Base-by-base conservation (phyloP, 164 flowering plant genomes). In the Umbilicus rupestris region DNA sequence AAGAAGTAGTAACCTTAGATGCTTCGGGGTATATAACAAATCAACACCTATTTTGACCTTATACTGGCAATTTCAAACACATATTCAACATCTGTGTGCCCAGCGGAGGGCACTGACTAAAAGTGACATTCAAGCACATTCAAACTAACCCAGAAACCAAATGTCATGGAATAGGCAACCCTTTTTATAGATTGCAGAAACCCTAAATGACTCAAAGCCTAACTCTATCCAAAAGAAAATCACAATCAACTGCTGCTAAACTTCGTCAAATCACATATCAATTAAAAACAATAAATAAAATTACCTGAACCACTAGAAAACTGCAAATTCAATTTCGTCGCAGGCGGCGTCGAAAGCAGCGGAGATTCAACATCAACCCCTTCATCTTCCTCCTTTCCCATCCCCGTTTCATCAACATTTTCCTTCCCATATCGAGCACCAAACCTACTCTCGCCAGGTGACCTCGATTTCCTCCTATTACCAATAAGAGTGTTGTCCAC, bases 271-370 rank as follows among this genome's bases (percentile, higher is more conserved):
- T 50, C 57, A 24, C 14, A 6, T 20, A 20, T 7, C 10, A n/a
- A 49, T n/a, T 5, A 20, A 49, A 2, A 17, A 16, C 20, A 52
- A 4, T 52, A 24, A 49, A 49, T 7, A 2, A 20, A 49, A 49
- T 7, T 52, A 52, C 59, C 59, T 10, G 59, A 52, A 3, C 17
- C 3, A 12, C 31, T 52, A 52, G 31, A 15, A 52, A 28, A 0
- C 30, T 8, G 11, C 30, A 16, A 24, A 10, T 52, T 26, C 59
- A 52, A 26, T 26, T 52, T 52, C 31, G 16, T 26, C 59, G 26
- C 31, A 24, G 59, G 59, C 31, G 60, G 60, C 31, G 60, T 55
- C 19, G 60, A 55, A 12, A 55, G 60, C 60, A 55, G 31, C 7
- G 19, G 3, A 30, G 60, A 55, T 30, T 55, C 60, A 28, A 28